Base-by-base conservation (phyloP, 208 protist species). In the Trypanosoma cruzi region DNA sequence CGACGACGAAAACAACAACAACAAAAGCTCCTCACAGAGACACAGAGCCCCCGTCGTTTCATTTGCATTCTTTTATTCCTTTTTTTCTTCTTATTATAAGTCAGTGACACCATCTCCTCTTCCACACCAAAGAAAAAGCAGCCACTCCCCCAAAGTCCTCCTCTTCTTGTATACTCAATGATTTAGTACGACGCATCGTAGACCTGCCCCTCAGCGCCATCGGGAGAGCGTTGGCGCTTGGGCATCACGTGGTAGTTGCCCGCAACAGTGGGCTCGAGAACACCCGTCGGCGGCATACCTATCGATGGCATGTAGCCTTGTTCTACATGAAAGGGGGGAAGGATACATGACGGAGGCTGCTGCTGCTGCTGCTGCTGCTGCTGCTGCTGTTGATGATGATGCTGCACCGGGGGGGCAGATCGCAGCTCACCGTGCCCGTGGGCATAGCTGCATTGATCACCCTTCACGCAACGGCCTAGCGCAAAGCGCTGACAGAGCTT, bases 361-460 rank as follows among this genome's bases (percentile, higher is more conserved):
- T 67, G 48, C 29, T n/a, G n/a, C n/a, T n/a, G n/a, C n/a, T n/a
- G n/a, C n/a, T n/a, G n/a, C n/a, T n/a, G n/a, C n/a, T 42, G 68
- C 4, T 73, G 68, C 16, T 67, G 58, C 5, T 74, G 68, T 20
- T 74, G 68, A 34, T 68, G 58, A 11, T 74, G 68, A 4, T 74
- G 61, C 18, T 68, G 62, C 13, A 62, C n/a, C 4, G 22, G 29
- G 36, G 63, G 66, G 32, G 59, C 60, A 0, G 36, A 34, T 22
- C 86, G 82, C 28, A 94, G 76, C 60, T 95, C 88, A 4, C 49
- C 72, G 8, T 73, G 74, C 0, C 88, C 84, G 66, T 97, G 92
- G 0, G 92, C 87, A 58, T 90, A 97, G 76, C 85, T 92, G 85
- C 92, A 97, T 16, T 80, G 61, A 26, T 79, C 73, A 1, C 89